Base-by-base conservation (phyloP, 2,329 filamentous ascomycete genomes). In the Cadophora sp. region DNA sequence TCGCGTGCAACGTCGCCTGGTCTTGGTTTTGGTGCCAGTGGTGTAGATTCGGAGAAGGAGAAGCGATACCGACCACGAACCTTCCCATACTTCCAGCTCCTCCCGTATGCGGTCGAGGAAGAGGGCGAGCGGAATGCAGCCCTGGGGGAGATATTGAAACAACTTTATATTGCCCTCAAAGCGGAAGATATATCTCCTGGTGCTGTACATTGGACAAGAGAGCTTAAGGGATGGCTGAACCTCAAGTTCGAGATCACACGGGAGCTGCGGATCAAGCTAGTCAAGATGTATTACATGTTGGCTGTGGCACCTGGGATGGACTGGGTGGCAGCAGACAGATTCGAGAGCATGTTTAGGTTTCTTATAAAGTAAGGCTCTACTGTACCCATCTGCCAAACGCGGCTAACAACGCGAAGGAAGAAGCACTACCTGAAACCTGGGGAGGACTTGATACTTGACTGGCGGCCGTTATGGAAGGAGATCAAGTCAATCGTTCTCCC, bases 221-320 rank as follows among this genome's bases (percentile, higher is more conserved):
- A 99, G 86, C 90, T 99, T 59, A 89, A 94, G 77, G 93, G 92
- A 80, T 99, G 97, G 96, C 85, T 99, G 73, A 92, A 91, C 64
- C 89, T 99, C 80, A 99, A 99, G 84, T 99, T 99, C 78, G 95
- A 99, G 81, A 93, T 97, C 78, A 93, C 93, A 59, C 89, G 92
- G 75, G 90, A 91, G 78, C 89, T 94, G 73, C 87, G 97, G 67
- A 89, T 94, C 60, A 93, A 89, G 79, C 87, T 99, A 34, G 92
- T 96, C 34, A 92, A 91, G 81, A 85, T 99, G 46, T 99, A 97
- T 82, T 99, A 97, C 81, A 94, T 97, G 81, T 90, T 99, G 68
- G 87, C 93, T 5, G 85, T 99, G 69, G 93, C 96, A 31, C 96
- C 95, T 0, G 96, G 97, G 3, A 85, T 99, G 66, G 95, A 98